phyloP scores from a whole-genome alignment of 257 asterid genomes.

The Solanum chaucha region DNA sequence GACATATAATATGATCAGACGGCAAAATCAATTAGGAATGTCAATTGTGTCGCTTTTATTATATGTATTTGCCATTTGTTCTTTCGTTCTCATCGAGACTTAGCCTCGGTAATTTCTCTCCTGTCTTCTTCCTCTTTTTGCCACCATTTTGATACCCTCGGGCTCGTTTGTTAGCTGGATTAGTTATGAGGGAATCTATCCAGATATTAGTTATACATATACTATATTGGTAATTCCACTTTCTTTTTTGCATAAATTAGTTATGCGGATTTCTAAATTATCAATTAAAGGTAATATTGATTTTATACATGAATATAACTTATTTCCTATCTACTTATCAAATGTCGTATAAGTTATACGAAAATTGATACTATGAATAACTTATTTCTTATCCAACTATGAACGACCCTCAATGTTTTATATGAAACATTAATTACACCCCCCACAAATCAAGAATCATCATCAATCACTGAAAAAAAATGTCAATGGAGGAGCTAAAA shows the following conservation, averaged over 20 bases:
- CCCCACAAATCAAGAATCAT: neutral
- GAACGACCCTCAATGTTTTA: neutral
- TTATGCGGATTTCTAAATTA: too few species aligned
- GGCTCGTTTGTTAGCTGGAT: neutral
- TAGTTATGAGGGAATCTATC: neutral
- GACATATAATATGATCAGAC: neutral
- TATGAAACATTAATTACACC: neutral
- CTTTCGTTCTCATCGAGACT: slow-evolving; percentile 12
- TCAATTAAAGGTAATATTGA: too few species aligned
- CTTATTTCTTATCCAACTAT: neutral
- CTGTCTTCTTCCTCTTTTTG: neutral
- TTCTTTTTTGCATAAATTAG: neutral
- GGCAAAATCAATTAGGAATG: neutral
- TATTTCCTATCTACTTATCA: too few species aligned
- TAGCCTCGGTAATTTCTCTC: neutral
- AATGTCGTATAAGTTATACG: too few species aligned
- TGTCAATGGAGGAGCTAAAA: slow-evolving; percentile 22
- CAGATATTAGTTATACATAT: too few species aligned
- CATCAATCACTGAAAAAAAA: neutral
- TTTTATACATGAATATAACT: too few species aligned
- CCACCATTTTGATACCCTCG: neutral
- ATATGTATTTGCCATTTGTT: slow-evolving; percentile 12
- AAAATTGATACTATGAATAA: too few species aligned
- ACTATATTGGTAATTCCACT: neutral
- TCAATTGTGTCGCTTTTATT: neutral